Evolutionary conservation across 768 basidiomycete genomes (phyloP).

Genomic region (Cystofilobasidium macerans): DNA sequence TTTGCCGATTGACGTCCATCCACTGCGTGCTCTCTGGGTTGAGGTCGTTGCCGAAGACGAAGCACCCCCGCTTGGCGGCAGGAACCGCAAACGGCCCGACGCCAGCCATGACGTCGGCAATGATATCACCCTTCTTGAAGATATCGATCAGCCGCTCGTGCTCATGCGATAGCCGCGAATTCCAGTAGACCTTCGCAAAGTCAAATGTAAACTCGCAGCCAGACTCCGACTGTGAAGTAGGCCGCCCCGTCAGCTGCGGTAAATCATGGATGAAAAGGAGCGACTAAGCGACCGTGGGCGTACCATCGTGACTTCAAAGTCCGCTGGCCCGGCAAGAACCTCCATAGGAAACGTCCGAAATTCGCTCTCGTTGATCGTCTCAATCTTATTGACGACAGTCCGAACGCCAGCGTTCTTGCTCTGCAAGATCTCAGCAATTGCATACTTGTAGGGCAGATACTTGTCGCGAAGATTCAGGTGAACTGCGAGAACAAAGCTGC

Average conservation of each 20-base stretch:
- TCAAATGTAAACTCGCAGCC: conserved; percentile 84
- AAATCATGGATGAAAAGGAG: not conserved
- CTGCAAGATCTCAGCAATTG: conserved; percentile 83
- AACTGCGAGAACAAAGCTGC: conserved; percentile 43
- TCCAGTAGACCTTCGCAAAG: conserved; percentile 95
- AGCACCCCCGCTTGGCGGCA: conserved; percentile 80
- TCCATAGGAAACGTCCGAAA: conserved; percentile 98
- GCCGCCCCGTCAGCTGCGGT: conserved; percentile 5
- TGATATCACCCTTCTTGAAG: conserved; percentile 56
- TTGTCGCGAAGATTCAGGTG: conserved; percentile 84
- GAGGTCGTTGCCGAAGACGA: conserved; percentile 82
- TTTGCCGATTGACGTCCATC: conserved; percentile 55
- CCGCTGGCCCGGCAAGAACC: conserved; percentile 75
- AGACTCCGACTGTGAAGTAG: conserved; percentile 55
- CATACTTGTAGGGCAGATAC: conserved; percentile 78
- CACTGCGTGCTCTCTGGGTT: conserved; percentile 81
- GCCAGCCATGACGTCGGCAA: conserved; percentile 92
- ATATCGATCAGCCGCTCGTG: conserved; percentile 69
- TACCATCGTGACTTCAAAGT: conserved; percentile 80
- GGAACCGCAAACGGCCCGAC: conserved; percentile 95
- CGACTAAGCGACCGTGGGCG: conserved; percentile 32
- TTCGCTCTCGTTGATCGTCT: conserved; percentile 60
- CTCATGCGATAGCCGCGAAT: conserved; percentile 83
- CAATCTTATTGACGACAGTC: conserved; percentile 92
- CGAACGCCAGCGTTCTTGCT: conserved; percentile 77